Evolutionary conservation across 306 rosid genomes (phyloP).

Genomic region (Castanea mollissima): DNA sequence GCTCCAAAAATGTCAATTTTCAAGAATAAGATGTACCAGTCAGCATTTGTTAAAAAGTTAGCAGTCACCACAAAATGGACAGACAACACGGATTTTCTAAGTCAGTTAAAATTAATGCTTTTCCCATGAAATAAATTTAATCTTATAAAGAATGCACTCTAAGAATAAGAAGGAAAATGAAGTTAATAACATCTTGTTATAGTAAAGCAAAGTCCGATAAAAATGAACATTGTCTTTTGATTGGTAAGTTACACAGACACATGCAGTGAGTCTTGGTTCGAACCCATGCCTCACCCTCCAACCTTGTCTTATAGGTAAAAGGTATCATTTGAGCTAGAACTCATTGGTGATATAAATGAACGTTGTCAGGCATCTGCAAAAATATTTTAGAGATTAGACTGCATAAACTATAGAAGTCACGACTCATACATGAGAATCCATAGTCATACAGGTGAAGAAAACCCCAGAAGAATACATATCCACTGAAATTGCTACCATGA

Average conservation of each 20-base stretch:
- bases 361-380: background rate
- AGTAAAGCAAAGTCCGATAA: slow-evolving; percentile 24
- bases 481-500: background rate
- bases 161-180: slow-evolving; percentile 26
- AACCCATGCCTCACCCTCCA: too few relatives aligned
- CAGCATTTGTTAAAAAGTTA: slow-evolving; percentile 97
- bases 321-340: too few relatives aligned
- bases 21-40: slow-evolving; percentile 99
- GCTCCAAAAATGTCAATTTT: slow-evolving; percentile 99
- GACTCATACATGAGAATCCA: background rate
- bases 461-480: background rate
- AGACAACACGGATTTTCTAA: slow-evolving; percentile 70
- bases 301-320: too few relatives aligned
- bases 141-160: slow-evolving; percentile 32
- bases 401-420: background rate
- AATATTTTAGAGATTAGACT: background rate
- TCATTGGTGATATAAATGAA: background rate
- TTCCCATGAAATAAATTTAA: slow-evolving; percentile 45
- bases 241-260: background rate
- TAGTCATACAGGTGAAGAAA: background rate
- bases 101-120: slow-evolving; percentile 70
- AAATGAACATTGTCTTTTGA: background rate
- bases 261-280: too few relatives aligned
- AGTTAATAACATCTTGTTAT: slow-evolving; percentile 26
- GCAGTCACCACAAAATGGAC: slow-evolving; percentile 88